Base-by-base conservation (phyloP, 176 grass and related monocot species). In the Avena sativa region DNA sequence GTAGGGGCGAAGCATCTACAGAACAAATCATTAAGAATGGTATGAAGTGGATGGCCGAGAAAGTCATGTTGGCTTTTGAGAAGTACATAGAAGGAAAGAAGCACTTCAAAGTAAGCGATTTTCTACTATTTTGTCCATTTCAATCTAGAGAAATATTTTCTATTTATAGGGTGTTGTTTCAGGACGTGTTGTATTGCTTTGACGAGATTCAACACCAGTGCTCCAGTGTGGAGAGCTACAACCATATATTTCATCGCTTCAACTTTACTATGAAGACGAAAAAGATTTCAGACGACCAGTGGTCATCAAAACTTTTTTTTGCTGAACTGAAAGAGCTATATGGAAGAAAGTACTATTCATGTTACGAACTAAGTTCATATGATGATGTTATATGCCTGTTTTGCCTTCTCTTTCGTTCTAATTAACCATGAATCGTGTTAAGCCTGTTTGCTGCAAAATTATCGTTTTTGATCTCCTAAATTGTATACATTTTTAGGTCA, bases 201-300 rank as follows among this genome's bases (percentile, higher is more conserved):
- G 69, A 66, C 19, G 58, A 76, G 80, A 44, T 87, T 81, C 49
- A 58, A 8, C 11, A 81, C 5, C 86, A 75, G 5, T 87, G 70
- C 21, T 75, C 55, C 19, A 28, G 8, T 36, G 47, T 87, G 3
- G 58, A 76, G 47, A 74, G 12, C 2, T 66, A 87, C 25, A 3
- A 28, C 0, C 63, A 82, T 44, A 11, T 51, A 16, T 65, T 81
- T 59, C 57, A 81, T 23, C 86, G 81, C 58, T 87, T 74, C 16
- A 87, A 87, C 59, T 87, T 87, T 48, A 74, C 32, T 2, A n/a
- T 87, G 20, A 75, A 40, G 46, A 65, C 26, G 9, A 87, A 64
- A 13, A 81, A 25, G 21, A 8, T 21, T n/a, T 81, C 68, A 19
- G 13, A 8, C 21, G 2, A 1, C 3, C 8, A 43, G 6, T 81